Evolutionary conservation across 345 rosid genomes (phyloP), one percentile per base, ranked within the genome.

Genomic region (Salix brachista): DNA sequence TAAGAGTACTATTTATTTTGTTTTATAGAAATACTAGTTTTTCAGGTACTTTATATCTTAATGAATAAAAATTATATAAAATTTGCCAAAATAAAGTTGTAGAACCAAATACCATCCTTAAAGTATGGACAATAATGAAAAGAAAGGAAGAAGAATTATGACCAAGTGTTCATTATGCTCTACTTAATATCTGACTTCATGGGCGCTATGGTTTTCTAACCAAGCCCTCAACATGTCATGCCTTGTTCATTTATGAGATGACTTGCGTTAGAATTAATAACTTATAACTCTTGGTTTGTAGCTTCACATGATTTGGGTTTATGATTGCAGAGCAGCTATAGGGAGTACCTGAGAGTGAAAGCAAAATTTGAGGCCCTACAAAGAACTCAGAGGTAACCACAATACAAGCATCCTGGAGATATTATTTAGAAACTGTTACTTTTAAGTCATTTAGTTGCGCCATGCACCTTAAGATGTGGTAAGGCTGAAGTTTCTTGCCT

Each of bases 331-430:
- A 90, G 83, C 78, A 92, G 93, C 83, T 96, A 94, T 85, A 77
- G 91, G 83, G 99, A 96, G 81, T 96, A 96, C 87, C 28, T 94
- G 86, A 94, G 91, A 82, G 90, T 92, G 58, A 96, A 96, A 82
- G 85, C 84, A 62, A 91, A 86, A 83, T 90, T 80, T 39, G 97
- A 96, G 81, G 84, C 78, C 66, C 91, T 96, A 5, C 98, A 92
- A 69, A 86, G 89, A 81, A 90, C 94, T 77, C 99, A 96, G 76
- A 94, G 98, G 99, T 91, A 80, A 4, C 12, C 1, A 32, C 58
- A 41, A 41, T 34, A 54, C 23, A 64, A 13, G 18, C 25, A 76
- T 23, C 32, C 46, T 28, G 18, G 25, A 8, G 16, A 6, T n/a
- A 71, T 44, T 75, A 21, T 48, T 73, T 67, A 25, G 9, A 14